Base-by-base conservation (phyloP, 1,139 yeast genomes). In the Lodderomyces pseudojiufengensis region DNA sequence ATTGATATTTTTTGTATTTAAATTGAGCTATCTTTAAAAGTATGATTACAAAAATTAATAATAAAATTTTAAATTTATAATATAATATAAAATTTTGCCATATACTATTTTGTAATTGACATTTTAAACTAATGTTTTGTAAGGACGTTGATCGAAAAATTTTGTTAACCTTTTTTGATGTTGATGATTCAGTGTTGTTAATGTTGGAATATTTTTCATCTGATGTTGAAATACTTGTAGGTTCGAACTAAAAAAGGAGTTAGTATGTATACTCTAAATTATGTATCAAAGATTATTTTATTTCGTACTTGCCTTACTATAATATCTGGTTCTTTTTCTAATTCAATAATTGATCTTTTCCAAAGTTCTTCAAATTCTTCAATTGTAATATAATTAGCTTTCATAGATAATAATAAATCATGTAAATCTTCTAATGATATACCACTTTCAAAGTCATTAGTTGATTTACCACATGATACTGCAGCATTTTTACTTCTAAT, bases 331-430 rank as follows among this genome's bases (percentile, higher is more conserved):
- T 84, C 86, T 40, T 73, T 70, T 47, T 78, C 77, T 48, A 90
- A 69, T 48, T 80, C 84, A 31, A 68, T 61, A 8, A 81, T 53
- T 8, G 86, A 84, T 48, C 78, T 73, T 22, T 57, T 55, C 97
- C 97, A 90, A 43, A 87, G 70, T 40, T 81, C 86, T 46, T 84
- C 82, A 60, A 88, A 90, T 47, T 86, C 95, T 31, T 78, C 81
- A 35, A 67, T 73, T n/a, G 78, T 67, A 27, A 85, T 72, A 44
- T 76, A 70, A 9, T 81, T 70, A 2, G 79, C 74, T 57, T 78
- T 68, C 73, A 76, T 64, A 9, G 75, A 70, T 39, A 73, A 65
- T 44, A 84, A 67, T 35, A 80, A 67, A 38, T 77, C 76, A 52
- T 80, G 80, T 29, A 84, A 59, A 36, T 80, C 86, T 3, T 55